These are phyloP conservation scores for Pyrus communis DNA, from an alignment of 306 rosid species.

Conservation along the genomic window DNA sequence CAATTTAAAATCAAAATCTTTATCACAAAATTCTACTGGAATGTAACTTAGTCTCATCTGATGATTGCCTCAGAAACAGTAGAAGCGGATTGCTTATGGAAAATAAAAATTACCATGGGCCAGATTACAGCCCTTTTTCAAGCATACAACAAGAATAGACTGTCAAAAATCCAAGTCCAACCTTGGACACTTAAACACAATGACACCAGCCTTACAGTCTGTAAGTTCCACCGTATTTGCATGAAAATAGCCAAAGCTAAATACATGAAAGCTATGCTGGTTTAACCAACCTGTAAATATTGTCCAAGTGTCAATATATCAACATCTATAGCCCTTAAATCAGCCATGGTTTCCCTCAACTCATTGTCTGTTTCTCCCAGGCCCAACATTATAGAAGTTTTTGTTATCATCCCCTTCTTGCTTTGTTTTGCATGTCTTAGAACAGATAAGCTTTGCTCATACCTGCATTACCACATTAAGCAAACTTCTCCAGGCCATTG, in stretches of 20 bases:
- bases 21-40: background rate
- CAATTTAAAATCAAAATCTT: background rate
- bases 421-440: slow-evolving; percentile 67
- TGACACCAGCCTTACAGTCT: background rate
- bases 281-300: slow-evolving; percentile 74
- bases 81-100: background rate
- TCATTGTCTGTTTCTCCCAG: slow-evolving; percentile 93
- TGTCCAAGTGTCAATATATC: slow-evolving; percentile 95
- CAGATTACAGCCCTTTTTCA: slow-evolving; percentile 7
- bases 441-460: slow-evolving; percentile 80
- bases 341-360: slow-evolving; percentile 67
- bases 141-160: background rate
- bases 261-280: background rate
- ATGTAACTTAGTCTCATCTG: background rate
- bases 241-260: background rate
- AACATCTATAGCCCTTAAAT: slow-evolving; percentile 76
- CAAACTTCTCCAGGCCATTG: slow-evolving; percentile 41
- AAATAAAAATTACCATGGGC: slow-evolving; percentile 10
- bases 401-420: slow-evolving; percentile 87
- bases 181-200: background rate
- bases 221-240: background rate
- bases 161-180: background rate
- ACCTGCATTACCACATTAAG: slow-evolving; percentile 45
- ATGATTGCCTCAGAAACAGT: background rate
- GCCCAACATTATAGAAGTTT: slow-evolving; percentile 94